These are phyloP conservation scores for Volvariella surrecta DNA, from an alignment of 1,284 basidiomycete species.

Conservation along the genomic window DNA sequence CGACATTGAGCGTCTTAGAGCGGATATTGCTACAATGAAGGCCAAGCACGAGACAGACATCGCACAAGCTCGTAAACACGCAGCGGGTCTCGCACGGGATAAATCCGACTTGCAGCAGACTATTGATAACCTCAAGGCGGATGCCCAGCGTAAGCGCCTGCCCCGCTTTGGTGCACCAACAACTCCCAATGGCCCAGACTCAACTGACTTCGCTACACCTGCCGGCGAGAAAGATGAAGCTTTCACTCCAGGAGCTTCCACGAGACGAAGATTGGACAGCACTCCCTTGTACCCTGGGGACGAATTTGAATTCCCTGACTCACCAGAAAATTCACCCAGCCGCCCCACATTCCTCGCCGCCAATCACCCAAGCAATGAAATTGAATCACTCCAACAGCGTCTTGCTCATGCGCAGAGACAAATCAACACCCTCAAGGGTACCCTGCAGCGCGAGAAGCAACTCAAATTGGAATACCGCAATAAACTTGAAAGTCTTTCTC, in stretches of 20 bases:
- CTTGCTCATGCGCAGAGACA: constrained; percentile 78
- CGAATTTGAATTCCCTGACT: constrained; percentile 33
- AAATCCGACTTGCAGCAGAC: constrained; percentile 85
- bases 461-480: constrained; percentile 35
- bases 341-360: constrained; percentile 61
- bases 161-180: constrained; percentile 61
- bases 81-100: constrained; percentile 84
- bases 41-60: constrained; percentile 90
- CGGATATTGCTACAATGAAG: constrained; percentile 64
- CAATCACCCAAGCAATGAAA: constrained; percentile 70
- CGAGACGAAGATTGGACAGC: constrained; percentile 49
- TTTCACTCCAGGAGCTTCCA: constrained; percentile 56
- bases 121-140: constrained; percentile 67
- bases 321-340: constrained; percentile 58
- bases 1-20: constrained; percentile 72
- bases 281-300: constrained; percentile 41
- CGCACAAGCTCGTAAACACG: constrained; percentile 81
- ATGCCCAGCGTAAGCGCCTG: constrained; percentile 52
- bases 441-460: constrained; percentile 75
- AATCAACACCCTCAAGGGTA: constrained; percentile 71
- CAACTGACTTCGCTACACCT: constrained; percentile 50
- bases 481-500: constrained; percentile 14
- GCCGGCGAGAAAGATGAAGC: constrained; percentile 51
- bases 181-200: constrained; percentile 47
- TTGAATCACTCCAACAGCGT: constrained; percentile 69